phyloP scores from a whole-genome alignment of 768 basidiomycete species.

The Mrakia blollopis region DNA sequence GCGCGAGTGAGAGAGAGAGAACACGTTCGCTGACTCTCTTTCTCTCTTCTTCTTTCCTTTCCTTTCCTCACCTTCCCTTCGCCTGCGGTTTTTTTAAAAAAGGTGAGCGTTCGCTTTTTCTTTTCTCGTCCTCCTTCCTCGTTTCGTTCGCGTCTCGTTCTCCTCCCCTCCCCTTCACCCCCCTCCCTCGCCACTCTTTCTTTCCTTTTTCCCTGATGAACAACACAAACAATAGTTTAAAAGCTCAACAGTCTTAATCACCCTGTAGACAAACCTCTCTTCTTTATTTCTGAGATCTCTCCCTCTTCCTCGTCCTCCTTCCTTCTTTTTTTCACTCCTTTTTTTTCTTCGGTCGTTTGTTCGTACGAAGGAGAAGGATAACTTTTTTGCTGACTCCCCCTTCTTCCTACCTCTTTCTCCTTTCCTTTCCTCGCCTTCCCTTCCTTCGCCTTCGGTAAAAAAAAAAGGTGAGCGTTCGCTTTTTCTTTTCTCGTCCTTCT shows the following conservation, averaged over 20 bases:
- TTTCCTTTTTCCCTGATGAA: constrained; percentile 1
- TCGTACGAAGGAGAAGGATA: too few species aligned
- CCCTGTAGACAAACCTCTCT: constrained; percentile 35
- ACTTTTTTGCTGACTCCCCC: neutral
- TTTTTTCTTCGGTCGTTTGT: neutral
- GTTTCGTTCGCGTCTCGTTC: neutral
- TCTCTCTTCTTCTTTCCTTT: neutral
- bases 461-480: constrained; percentile 33
- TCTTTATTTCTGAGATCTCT: constrained; percentile 30
- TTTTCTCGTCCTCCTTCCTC: neutral
- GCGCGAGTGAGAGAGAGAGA: too few species aligned
- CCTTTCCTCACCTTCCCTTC: too few species aligned
- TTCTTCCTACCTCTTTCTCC: neutral
- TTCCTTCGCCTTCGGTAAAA: neutral
- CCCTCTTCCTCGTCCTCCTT: neutral
- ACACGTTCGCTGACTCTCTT: neutral
- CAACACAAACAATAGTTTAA: constrained; percentile 39
- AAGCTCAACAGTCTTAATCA: constrained; percentile 47
- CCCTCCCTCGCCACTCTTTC: neutral
- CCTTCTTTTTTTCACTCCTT: constrained; percentile 16
- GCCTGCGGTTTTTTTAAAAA: too few species aligned
- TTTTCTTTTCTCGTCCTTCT: too few species aligned
- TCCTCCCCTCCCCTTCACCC: too few species aligned
- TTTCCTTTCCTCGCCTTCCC: neutral
- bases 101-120: neutral